Evolutionary conservation across 352 stramenopile genomes (phyloP).

Genomic region (Lagenidium sp.): DNA sequence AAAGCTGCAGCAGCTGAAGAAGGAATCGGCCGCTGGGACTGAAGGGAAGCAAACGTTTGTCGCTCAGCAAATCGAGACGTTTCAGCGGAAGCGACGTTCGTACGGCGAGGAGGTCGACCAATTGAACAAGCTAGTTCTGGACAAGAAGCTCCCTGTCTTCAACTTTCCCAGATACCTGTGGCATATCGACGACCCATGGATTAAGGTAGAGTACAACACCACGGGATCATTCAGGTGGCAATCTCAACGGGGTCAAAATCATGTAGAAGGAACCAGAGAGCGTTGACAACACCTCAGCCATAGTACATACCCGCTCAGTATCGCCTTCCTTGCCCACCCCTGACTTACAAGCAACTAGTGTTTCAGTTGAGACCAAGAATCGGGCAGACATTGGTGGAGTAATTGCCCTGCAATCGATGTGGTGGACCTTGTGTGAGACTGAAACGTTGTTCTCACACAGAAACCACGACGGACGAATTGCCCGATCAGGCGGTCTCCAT

Average conservation of each 20-base stretch:
- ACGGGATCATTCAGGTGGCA: too few relatives aligned
- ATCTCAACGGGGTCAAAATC: too few relatives aligned
- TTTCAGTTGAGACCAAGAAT: too few relatives aligned
- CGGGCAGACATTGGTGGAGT: background rate
- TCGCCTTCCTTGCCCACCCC: too few relatives aligned
- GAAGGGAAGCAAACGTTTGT: slow-evolving; percentile 14
- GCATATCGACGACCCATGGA: slow-evolving; percentile 24
- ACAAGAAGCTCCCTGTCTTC: slow-evolving; percentile 21
- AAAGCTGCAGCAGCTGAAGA: slow-evolving; percentile 4
- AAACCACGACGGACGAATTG: too few relatives aligned
- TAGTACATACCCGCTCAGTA: too few relatives aligned
- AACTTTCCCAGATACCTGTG: slow-evolving; percentile 27
- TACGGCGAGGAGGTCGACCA: slow-evolving; percentile 18
- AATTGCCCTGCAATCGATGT: background rate
- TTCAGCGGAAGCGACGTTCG: too few relatives aligned
- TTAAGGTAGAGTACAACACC: too few relatives aligned
- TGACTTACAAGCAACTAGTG: too few relatives aligned
- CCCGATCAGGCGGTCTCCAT: slow-evolving; percentile 11
- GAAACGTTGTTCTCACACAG: too few relatives aligned
- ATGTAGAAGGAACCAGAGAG: too few relatives aligned
- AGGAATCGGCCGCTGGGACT: slow-evolving; percentile 1
- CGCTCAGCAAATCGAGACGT: slow-evolving; percentile 15
- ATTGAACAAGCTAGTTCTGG: slow-evolving; percentile 20
- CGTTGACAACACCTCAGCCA: too few relatives aligned
- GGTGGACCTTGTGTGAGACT: background rate